A percentile compares a stretch with the other conserved stretches of the same genome.
Evolutionary conservation across 2,329 filamentous ascomycete genomes (phyloP).

Genomic region (Cercospora berteroae): DNA sequence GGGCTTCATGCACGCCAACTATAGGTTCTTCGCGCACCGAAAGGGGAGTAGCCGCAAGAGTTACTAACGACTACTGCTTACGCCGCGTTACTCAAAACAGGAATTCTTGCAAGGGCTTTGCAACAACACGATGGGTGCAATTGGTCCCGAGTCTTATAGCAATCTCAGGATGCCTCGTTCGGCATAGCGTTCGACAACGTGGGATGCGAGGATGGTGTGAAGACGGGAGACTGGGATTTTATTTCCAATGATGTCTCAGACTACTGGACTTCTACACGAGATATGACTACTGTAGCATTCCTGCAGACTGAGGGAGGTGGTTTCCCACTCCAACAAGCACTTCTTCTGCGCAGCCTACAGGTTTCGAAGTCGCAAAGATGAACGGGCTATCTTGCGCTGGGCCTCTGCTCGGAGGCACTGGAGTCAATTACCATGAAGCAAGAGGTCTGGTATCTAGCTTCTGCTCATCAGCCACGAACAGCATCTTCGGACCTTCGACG

Average conservation of each 20-base stretch:
- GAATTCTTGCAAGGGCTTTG: background rate
- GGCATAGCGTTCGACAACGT: background rate
- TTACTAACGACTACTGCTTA: background rate
- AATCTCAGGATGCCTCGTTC: background rate
- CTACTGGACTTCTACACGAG: background rate
- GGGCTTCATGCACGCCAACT: background rate
- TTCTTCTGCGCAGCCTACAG: background rate
- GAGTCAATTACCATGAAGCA: constrained; percentile 17
- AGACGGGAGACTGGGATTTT: background rate
- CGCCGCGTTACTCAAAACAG: background rate
- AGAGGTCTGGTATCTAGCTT: constrained; percentile 11
- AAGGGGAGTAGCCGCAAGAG: background rate
- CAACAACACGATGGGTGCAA: background rate
- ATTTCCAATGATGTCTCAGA: background rate
- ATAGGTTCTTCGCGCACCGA: background rate
- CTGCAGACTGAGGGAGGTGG: background rate
- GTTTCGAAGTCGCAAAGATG: background rate
- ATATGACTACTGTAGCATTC: background rate
- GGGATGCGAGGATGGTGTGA: background rate
- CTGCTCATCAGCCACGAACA: constrained; percentile 1
- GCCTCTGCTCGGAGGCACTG: constrained; percentile 13
- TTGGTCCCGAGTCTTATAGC: background rate
- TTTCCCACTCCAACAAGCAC: background rate
- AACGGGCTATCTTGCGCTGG: constrained; percentile 9
- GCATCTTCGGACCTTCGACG: background rate